These are phyloP conservation scores for Aspergillus kassunensis DNA, from an alignment of 495 filamentous ascomycete species.

Conservation along the genomic window DNA sequence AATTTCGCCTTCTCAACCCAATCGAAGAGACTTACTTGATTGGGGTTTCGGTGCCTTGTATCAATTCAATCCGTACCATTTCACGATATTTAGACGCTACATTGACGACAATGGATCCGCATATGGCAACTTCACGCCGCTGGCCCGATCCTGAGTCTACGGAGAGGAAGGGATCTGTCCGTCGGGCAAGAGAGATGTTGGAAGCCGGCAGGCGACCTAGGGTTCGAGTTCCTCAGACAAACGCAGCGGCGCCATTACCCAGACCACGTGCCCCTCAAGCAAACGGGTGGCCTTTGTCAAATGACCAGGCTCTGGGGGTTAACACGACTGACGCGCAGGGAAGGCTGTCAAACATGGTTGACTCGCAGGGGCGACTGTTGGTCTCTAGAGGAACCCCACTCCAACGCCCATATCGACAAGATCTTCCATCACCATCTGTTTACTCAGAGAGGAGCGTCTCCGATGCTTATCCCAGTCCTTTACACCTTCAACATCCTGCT, in stretches of 20 bases:
- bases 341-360: conserved; percentile 34
- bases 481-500: conserved; percentile 48
- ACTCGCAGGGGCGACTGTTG: conserved; percentile 39
- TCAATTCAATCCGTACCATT: no score
- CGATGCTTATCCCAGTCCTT: conserved; percentile 41
- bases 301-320: conserved; percentile 31
- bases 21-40: no score
- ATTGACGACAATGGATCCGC: conserved; percentile 18
- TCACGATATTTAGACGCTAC: not conserved
- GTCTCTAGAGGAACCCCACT: conserved; percentile 55
- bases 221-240: conserved; percentile 25
- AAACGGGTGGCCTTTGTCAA: conserved; percentile 41
- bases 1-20: no score
- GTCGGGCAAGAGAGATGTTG: conserved; percentile 49
- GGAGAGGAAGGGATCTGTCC: conserved; percentile 41
- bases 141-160: conserved; percentile 6
- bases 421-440: conserved; percentile 36
- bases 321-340: conserved; percentile 30
- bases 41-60: no score
- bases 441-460: conserved; percentile 51
- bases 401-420: conserved; percentile 62
- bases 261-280: conserved; percentile 26
- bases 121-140: conserved; percentile 10
- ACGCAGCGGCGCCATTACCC: conserved; percentile 17
- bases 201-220: conserved; percentile 44